Percentiles rank a stretch among this genome's conserved stretches.
Conservation (phyloP, 352 stramenopile species). For the Phytophthora vignae region DNA sequence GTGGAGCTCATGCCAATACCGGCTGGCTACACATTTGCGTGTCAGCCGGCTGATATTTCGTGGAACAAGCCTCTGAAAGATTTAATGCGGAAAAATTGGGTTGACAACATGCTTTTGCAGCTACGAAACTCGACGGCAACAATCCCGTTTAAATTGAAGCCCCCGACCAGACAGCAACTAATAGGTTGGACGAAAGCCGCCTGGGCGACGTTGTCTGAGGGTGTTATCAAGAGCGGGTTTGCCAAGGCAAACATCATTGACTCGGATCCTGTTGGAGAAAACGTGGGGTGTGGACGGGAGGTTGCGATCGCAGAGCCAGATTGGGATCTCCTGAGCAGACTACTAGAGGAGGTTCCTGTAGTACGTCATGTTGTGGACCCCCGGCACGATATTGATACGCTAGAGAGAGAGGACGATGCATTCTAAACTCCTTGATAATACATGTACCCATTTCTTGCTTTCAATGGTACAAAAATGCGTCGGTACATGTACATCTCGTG, state of each 20-base stretch:
- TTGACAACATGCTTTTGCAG: background rate
- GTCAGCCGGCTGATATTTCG: too few species aligned
- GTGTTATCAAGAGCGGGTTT: background rate
- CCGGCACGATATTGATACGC: too few species aligned
- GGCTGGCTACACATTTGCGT: too few species aligned
- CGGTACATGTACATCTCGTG: too few species aligned
- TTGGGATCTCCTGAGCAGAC: background rate
- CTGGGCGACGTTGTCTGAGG: background rate
- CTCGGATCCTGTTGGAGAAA: background rate
- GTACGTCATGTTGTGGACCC: background rate
- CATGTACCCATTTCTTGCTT: too few species aligned
- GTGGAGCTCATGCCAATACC: conserved; percentile 4
- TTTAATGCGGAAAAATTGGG: too few species aligned
- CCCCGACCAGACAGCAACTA: background rate
- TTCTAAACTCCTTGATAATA: too few species aligned
- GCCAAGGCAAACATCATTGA: too few species aligned
- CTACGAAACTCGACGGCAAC: background rate
- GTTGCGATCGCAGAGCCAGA: background rate
- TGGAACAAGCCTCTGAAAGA: too few species aligned
- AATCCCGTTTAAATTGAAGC: background rate
- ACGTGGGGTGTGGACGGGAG: background rate
- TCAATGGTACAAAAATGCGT: too few species aligned
- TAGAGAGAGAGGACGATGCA: too few species aligned
- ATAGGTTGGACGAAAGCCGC: background rate
- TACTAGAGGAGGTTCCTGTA: background rate